Base-by-base conservation (phyloP, 768 basidiomycete genomes). In the Boletus tomentosulus region DNA sequence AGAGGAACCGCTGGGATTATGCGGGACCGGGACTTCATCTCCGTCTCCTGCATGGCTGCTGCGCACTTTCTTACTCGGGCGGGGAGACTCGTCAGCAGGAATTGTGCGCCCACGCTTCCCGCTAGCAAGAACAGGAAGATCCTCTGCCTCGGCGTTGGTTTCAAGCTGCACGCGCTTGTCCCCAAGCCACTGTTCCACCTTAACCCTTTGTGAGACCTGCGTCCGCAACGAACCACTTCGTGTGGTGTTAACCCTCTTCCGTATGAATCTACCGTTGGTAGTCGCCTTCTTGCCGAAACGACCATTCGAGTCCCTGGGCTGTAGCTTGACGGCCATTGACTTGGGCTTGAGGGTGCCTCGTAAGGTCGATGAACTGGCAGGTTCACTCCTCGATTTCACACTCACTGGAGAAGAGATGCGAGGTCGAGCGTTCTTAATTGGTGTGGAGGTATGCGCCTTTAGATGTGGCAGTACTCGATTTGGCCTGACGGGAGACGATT, bases 251-350 rank as follows among this genome's bases (percentile, higher is more conserved):
- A 67, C 52, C 48, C 69, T 65, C 63, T 67, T 76, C 61, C 76
- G 73, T 55, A 72, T 63, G 51, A 70, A 74, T 61, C 67, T 73
- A 47, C 78, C 77, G 46, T 78, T 74, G 12, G 76, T 78, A 16
- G 70, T 71, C 34, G 71, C 74, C 65, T 86, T 86, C 72, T 79
- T 83, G 34, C 84, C 84, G 58, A 88, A 87, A 16, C 84, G 76
- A 41, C 86, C 86, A 57, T 87, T 86, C 16, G 69, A 70, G 49
- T 82, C 79, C 53, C 86, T 76, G 2, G 86, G 86, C 61, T 87
- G 86, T 11, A 69, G 66, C 39, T 78, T 73, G 33, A 75, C 68
- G 6, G 76, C 75, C 15, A 77, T 66, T 3, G 76, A 75, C 60
- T 77, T 74, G 30, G 76, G 73, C 51, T 70, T 76, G 31, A 66